Base-by-base conservation (phyloP, 345 rosid genomes). In the Brassica rapa region DNA sequence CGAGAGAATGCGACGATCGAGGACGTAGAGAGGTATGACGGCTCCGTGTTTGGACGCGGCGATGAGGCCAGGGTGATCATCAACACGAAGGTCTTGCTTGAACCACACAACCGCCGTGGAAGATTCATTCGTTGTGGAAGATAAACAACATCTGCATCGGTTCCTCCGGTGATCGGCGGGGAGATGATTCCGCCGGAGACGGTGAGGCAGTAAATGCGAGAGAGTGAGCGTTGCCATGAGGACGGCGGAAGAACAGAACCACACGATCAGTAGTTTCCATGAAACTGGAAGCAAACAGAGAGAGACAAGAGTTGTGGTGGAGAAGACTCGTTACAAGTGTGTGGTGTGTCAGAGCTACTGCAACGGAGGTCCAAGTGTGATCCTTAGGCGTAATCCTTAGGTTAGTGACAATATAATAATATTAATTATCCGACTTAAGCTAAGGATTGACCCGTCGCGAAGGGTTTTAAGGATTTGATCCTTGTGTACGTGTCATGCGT, bases 31-130 rank as follows among this genome's bases (percentile, higher is more conserved):
- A 72, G 97, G 98, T 30, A 91, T 64, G 16, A 90, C 14, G 10
- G 84, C 46, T 15, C 67, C 71, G 24, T 70, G 68, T 10, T 86
- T 62, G 19, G 89, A 82, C 6, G 93, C 86, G 30, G 89, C 80
- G 72, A 86, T 77, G 75, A 94, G 86, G 9, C 91, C 98, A 63
- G 89, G 93, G 73, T 94, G 97, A 74, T 94, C 97, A 62, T 91
- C 90, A 72, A 90, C 70, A 77, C 96, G 97, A 49, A 91, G 92
- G 65, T 94, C 98, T 70, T 94, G 97, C 83, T 94, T 94, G 83
- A 88, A 91, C 98, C 98, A 94, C 73, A 91, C 77, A 79, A 91
- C 80, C 61, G 92, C 94, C 32, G 86, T 76, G 67, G 85, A 88
- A 74, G n/a, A 11, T 29, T 79, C 80, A 11, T 37, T 19, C 9